These are phyloP conservation scores for Metarhizium album DNA, from an alignment of 2,329 filamentous ascomycete genomes.

Conservation along the genomic window DNA sequence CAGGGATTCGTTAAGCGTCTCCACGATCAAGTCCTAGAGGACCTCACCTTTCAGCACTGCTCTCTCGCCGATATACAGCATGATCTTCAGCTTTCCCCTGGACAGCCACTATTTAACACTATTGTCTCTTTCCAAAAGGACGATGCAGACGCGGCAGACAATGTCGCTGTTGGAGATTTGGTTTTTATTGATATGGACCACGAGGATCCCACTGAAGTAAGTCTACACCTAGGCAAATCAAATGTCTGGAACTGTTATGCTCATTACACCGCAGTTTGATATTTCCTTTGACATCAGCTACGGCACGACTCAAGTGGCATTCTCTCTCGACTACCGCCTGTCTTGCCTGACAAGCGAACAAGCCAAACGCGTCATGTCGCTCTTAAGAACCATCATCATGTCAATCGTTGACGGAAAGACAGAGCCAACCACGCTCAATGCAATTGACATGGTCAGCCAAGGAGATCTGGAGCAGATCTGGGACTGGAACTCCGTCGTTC, in stretches of 20 bases:
- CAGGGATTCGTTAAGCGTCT: conserved; percentile 21
- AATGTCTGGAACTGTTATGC: neutral
- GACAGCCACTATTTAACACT: conserved; percentile 20
- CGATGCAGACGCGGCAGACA: neutral
- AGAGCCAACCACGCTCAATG: neutral
- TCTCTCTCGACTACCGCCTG: neutral
- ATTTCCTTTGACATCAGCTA: conserved; percentile 1
- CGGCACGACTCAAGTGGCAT: neutral
- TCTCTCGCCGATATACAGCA: conserved; percentile 36
- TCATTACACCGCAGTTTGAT: neutral
- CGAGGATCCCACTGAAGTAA: conserved; percentile 4
- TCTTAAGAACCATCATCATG: neutral
- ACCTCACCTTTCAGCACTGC: conserved; percentile 35
- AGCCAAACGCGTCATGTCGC: conserved; percentile 1
- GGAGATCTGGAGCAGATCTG: neutral
- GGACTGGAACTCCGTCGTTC: neutral
- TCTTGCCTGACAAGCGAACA: neutral
- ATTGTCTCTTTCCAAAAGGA: conserved; percentile 20
- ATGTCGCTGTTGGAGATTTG: neutral
- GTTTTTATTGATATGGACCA: conserved; percentile 1
- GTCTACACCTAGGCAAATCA: neutral
- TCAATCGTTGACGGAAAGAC: neutral
- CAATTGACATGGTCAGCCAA: neutral
- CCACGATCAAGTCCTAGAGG: conserved; percentile 32
- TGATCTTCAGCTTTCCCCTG: conserved; percentile 11